Conservation (phyloP, 2,329 filamentous ascomycete species). For the Monosporascus sp. region DNA sequence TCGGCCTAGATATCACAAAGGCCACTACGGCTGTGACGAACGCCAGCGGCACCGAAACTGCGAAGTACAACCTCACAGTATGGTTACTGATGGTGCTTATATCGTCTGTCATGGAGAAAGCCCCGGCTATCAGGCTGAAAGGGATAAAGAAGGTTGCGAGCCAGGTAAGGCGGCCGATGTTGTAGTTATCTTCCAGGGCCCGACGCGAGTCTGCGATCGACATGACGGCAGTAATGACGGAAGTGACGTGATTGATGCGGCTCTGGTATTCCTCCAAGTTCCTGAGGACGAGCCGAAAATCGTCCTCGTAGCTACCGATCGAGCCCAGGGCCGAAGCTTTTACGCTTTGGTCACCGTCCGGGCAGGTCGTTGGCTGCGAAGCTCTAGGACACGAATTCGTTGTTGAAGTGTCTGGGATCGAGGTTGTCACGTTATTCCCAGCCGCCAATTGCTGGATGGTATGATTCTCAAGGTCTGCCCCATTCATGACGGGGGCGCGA, state of each 20-base stretch:
- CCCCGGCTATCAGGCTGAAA: conserved; percentile 22
- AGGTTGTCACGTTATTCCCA: not conserved
- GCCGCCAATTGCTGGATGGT: too few relatives aligned
- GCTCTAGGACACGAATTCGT: not conserved
- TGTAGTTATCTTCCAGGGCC: conserved; percentile 23
- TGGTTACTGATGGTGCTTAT: conserved; percentile 6
- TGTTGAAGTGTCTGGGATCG: not conserved
- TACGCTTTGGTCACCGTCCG: not conserved
- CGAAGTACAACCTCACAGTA: conserved; percentile 18
- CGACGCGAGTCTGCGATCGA: conserved; percentile 24
- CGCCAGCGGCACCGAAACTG: conserved; percentile 17
- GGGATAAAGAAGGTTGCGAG: conserved; percentile 29
- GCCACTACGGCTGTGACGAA: conserved; percentile 5
- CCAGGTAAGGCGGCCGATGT: conserved; percentile 27
- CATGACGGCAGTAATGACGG: conserved; percentile 26
- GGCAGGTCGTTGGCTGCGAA: not conserved
- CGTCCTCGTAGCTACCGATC: conserved; percentile 13
- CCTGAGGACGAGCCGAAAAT: conserved; percentile 17
- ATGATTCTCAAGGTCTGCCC: too few relatives aligned
- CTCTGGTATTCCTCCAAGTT: conserved; percentile 26
- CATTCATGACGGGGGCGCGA: not conserved
- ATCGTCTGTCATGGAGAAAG: conserved; percentile 25
- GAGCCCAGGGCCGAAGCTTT: not conserved
- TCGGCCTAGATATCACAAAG: not conserved
- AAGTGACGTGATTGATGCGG: conserved; percentile 26